These are phyloP conservation scores for Cyphellophora europaea DNA, from an alignment of 2,329 filamentous ascomycete genomes.

Conservation along the genomic window DNA sequence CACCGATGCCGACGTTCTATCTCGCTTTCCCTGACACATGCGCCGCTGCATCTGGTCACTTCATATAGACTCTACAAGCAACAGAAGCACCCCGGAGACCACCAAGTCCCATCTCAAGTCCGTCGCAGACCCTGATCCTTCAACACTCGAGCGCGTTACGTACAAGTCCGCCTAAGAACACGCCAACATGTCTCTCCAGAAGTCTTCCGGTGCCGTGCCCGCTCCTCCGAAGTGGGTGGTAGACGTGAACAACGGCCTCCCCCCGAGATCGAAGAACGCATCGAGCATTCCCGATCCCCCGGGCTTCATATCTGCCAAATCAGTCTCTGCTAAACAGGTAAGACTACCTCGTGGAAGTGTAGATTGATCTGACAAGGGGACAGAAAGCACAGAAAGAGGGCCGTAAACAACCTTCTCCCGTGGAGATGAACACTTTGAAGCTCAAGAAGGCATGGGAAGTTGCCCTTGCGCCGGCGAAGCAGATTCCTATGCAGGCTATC, in stretches of 20 bases:
- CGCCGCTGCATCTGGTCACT: too few species aligned
- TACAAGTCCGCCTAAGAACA: too few species aligned
- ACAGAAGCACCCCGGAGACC: too few species aligned
- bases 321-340: constrained; percentile 53
- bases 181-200: neutral
- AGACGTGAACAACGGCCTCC: constrained; percentile 63
- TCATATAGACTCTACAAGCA: too few species aligned
- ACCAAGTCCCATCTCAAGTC: too few species aligned
- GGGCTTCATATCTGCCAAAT: constrained; percentile 57
- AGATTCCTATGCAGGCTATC: constrained; percentile 93
- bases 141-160: too few species aligned
- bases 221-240: constrained; percentile 70
- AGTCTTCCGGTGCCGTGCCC: constrained; percentile 19
- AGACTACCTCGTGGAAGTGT: constrained; percentile 14
- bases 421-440: constrained; percentile 91
- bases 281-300: constrained; percentile 71
- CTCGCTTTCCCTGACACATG: too few species aligned
- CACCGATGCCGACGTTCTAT: too few species aligned
- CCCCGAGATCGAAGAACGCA: constrained; percentile 54
- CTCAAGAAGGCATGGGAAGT: constrained; percentile 99
- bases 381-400: constrained; percentile 22
- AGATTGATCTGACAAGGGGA: constrained; percentile 1
- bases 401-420: constrained; percentile 25
- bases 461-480: constrained; percentile 84
- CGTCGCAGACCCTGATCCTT: too few species aligned